Evolutionary conservation across 164 flowering plant species (phyloP), one percentile per base, ranked within the genome.

Genomic region (Chloranthus sessilifolius): DNA sequence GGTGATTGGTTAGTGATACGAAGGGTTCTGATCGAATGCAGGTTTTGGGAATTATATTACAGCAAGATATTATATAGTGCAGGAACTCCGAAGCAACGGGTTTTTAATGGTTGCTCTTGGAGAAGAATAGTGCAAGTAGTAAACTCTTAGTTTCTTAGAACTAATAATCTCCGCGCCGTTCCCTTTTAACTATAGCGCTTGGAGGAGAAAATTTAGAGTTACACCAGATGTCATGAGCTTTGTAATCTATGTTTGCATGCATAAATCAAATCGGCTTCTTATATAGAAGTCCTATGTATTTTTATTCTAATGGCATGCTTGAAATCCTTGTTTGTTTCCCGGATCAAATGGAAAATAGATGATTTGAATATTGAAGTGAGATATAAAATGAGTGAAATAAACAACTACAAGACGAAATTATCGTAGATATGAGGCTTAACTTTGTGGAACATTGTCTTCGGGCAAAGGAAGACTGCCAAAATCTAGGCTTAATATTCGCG

Each of bases 61-160:
- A n/a, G 9, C n/a, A 16, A 21, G 31, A 23, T 22, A 10, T 43
- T 17, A 10, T 39, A 44, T 30, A 49, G 41, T 47, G 27, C 14
- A 9, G 41, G 47, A 30, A 35, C 61, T 71, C 83, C 51, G 50
- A 73, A 82, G 69, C 76, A 60, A 61, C 74, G 66, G 74, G n/a
- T 71, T 82, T 82, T 85, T 82, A 70, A 54, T 16, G 81, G 67
- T 65, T 55, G 69, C 52, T 74, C 76, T 74, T 62, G 66, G 80
- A 63, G 58, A 31, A 54, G 35, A 23, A 63, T 47, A 26, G 26
- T 43, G 27, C n/a, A 20, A 37, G 37, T 20, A 52, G 10, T 22
- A 21, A 20, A 15, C 28, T 30, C 24, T 26, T 47, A 52, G 41
- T 52, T 26, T 35, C 20, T 12, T 12, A 62, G 43, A 31, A 55